phyloP scores from a whole-genome alignment of 495 filamentous ascomycete species.

The Xylaria flabelliformis region DNA sequence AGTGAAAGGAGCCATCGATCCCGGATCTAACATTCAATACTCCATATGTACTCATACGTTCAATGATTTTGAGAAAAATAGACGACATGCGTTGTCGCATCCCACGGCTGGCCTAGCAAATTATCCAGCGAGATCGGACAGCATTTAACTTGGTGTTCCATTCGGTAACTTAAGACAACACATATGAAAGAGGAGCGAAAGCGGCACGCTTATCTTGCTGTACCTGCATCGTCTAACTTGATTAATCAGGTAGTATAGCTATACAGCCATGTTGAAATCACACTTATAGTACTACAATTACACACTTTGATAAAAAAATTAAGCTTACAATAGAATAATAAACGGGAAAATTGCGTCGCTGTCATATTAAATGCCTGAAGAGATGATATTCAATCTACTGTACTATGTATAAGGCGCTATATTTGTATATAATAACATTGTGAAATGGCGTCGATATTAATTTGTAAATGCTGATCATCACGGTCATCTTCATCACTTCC shows the following conservation, averaged over 20 bases:
- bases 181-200: neutral
- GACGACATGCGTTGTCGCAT: neutral
- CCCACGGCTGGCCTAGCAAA: neutral
- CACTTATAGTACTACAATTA: too few species aligned
- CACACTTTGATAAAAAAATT: neutral
- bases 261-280: too few species aligned
- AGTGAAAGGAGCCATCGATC: neutral
- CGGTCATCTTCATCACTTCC: neutral
- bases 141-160: neutral
- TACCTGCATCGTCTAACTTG: constrained; percentile 14
- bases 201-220: neutral
- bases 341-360: neutral
- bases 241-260: too few species aligned
- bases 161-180: neutral
- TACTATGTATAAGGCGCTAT: neutral
- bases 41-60: neutral
- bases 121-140: neutral
- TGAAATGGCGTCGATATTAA: neutral
- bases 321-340: neutral
- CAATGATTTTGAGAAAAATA: neutral
- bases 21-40: neutral
- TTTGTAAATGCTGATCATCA: neutral
- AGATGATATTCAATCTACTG: too few species aligned
- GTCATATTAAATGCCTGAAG: too few species aligned
- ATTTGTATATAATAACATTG: neutral